phyloP scores from a whole-genome alignment of 2,329 filamentous ascomycete species.

The Diplodia scrobiculata region DNA sequence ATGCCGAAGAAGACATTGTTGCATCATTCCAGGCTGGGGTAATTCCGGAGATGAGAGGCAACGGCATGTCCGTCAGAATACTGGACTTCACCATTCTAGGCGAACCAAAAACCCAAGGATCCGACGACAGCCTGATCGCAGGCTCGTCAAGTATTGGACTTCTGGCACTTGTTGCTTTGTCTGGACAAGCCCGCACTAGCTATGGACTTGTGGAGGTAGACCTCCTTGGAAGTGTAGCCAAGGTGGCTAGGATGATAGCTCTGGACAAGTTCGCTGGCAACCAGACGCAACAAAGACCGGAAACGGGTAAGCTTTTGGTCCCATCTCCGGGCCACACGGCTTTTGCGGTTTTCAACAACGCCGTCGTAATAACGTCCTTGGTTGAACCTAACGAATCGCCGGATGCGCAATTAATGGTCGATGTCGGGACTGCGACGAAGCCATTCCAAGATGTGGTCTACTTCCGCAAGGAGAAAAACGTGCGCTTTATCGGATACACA shows the following conservation, averaged over 20 bases:
- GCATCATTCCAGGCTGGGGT: slow-evolving; percentile 62
- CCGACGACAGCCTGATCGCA: slow-evolving; percentile 42
- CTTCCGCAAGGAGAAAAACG: slow-evolving; percentile 60
- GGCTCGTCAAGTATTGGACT: slow-evolving; percentile 33
- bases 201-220: slow-evolving; percentile 76
- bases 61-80: slow-evolving; percentile 66
- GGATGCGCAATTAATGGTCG: slow-evolving; percentile 68
- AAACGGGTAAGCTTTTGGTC: slow-evolving; percentile 60
- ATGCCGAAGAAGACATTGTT: slow-evolving; percentile 67
- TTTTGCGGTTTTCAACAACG: slow-evolving; percentile 77
- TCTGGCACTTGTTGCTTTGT: slow-evolving; percentile 41
- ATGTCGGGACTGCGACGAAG: slow-evolving; percentile 42
- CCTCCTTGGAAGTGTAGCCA: slow-evolving; percentile 56
- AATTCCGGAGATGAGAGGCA: slow-evolving; percentile 50
- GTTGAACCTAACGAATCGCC: slow-evolving; percentile 68
- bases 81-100: slow-evolving; percentile 75
- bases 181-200: slow-evolving; percentile 47
- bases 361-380: slow-evolving; percentile 76
- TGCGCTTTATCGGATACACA: slow-evolving; percentile 55
- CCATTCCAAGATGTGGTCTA: slow-evolving; percentile 86
- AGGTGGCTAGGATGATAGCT: slow-evolving; percentile 67
- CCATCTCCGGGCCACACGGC: slow-evolving; percentile 78
- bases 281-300: slow-evolving; percentile 41
- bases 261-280: slow-evolving; percentile 53
- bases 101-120: slow-evolving; percentile 49